These are phyloP conservation scores for Leishmania martiniquensis DNA, from an alignment of 208 protist species.

Conservation along the genomic window DNA sequence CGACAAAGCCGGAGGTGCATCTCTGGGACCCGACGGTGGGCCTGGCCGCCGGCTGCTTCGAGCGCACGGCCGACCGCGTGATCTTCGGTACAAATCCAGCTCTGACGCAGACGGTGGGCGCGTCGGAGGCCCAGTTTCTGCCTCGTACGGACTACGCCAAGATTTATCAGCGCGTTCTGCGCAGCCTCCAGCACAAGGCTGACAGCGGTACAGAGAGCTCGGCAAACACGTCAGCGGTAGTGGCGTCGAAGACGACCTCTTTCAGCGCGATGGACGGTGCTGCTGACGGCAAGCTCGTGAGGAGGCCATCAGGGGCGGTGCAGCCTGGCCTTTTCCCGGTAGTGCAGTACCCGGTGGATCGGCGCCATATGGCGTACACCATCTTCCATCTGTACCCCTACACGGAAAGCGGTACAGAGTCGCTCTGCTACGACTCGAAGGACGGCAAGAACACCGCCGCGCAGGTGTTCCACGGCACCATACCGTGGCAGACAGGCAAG, in stretches of 20 bases:
- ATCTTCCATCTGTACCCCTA: slow-evolving; percentile 86
- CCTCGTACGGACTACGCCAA: slow-evolving; percentile 75
- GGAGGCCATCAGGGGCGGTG: neutral
- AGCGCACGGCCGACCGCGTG: slow-evolving; percentile 77
- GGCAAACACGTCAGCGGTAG: neutral
- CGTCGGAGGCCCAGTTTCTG: slow-evolving; percentile 83
- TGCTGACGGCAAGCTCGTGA: neutral
- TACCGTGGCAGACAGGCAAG: slow-evolving; percentile 91
- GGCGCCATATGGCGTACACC: slow-evolving; percentile 79
- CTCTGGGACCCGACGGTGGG: slow-evolving; percentile 87
- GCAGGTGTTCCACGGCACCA: slow-evolving; percentile 71
- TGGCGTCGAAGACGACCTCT: neutral
- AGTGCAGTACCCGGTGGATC: slow-evolving; percentile 81
- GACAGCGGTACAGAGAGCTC: neutral
- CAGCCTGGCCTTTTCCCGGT: slow-evolving; percentile 33
- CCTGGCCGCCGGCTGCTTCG: slow-evolving; percentile 72
- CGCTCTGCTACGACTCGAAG: slow-evolving; percentile 62
- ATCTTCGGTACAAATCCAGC: slow-evolving; percentile 79
- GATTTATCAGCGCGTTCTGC: slow-evolving; percentile 70
- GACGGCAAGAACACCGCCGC: slow-evolving; percentile 59
- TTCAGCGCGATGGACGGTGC: neutral
- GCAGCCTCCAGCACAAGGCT: slow-evolving; percentile 27
- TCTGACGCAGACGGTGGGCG: slow-evolving; percentile 84
- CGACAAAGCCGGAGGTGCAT: slow-evolving; percentile 81
- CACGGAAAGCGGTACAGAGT: slow-evolving; percentile 74